These are phyloP conservation scores for Apostasia shenzhenica DNA, from an alignment of 106 monocot species.

Conservation along the genomic window DNA sequence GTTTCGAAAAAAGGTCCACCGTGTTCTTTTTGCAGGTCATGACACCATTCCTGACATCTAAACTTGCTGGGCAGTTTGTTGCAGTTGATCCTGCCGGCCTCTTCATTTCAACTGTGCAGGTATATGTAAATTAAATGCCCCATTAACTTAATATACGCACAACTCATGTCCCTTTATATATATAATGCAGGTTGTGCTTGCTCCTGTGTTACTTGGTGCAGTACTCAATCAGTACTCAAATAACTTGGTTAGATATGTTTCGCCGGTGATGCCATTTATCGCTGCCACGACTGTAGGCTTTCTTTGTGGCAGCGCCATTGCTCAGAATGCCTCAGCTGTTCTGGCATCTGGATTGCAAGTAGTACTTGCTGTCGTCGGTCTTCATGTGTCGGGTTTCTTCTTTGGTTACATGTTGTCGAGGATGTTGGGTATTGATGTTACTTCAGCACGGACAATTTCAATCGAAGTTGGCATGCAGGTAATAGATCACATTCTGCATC, in stretches of 20 bases:
- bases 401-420: constrained; percentile 64
- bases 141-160: no score
- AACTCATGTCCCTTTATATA: neutral
- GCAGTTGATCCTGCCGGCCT: constrained; percentile 83
- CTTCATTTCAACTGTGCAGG: constrained; percentile 86
- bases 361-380: constrained; percentile 36
- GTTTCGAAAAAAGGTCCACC: no score
- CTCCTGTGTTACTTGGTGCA: constrained; percentile 72
- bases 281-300: constrained; percentile 74
- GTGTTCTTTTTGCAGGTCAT: constrained; percentile 40
- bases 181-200: constrained; percentile 64
- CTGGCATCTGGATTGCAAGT: constrained; percentile 74
- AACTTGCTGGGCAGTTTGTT: constrained; percentile 92
- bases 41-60: constrained; percentile 84
- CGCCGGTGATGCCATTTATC: constrained; percentile 84
- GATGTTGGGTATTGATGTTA: constrained; percentile 47
- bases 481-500: neutral
- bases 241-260: constrained; percentile 45
- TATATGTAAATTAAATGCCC: constrained; percentile 9
- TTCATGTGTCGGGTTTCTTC: constrained; percentile 74
- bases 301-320: constrained; percentile 82
- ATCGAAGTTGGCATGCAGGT: constrained; percentile 99
- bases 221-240: constrained; percentile 78
- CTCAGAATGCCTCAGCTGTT: constrained; percentile 77
- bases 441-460: constrained; percentile 75